phyloP scores from a whole-genome alignment of 2,329 filamentous ascomycete genomes.

The Fusarium sp. region DNA sequence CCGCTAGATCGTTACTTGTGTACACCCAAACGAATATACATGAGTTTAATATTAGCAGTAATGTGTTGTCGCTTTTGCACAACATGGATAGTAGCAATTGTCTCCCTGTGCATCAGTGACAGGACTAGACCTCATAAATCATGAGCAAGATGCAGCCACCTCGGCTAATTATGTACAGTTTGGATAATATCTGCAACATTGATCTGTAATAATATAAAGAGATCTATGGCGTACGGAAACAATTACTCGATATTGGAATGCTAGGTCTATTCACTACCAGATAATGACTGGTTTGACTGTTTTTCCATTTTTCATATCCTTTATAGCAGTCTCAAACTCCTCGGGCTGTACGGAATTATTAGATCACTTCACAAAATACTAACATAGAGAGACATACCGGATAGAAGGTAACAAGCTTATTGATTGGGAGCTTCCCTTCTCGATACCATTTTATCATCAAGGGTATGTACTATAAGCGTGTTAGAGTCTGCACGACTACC shows the following conservation, averaged over 20 bases:
- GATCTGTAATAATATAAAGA: no score
- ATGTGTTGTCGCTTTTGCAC: not conserved
- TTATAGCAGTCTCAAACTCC: slow-evolving; percentile 3
- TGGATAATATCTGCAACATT: no score
- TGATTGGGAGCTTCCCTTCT: not conserved
- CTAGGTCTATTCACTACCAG: not conserved
- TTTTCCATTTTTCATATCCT: slow-evolving; percentile 5
- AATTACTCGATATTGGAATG: no score
- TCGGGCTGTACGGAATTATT: not conserved
- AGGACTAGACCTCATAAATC: no score
- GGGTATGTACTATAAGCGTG: not conserved
- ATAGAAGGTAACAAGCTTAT: slow-evolving; percentile 4
- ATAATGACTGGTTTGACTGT: slow-evolving; percentile 5
- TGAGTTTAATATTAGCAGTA: slow-evolving; percentile 4
- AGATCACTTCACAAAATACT: not conserved
- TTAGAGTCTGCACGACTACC: not conserved
- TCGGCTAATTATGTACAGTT: no score
- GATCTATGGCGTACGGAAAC: no score
- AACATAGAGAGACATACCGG: not conserved
- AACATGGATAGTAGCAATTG: no score
- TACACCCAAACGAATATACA: slow-evolving; percentile 4
- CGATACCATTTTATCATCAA: slow-evolving; percentile 14
- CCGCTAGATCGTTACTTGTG: slow-evolving; percentile 13
- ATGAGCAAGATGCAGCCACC: no score
- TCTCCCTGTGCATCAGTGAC: no score